Evolutionary conservation across 148 eudicot genomes (phyloP).

Genomic region (Beta vulgaris): DNA sequence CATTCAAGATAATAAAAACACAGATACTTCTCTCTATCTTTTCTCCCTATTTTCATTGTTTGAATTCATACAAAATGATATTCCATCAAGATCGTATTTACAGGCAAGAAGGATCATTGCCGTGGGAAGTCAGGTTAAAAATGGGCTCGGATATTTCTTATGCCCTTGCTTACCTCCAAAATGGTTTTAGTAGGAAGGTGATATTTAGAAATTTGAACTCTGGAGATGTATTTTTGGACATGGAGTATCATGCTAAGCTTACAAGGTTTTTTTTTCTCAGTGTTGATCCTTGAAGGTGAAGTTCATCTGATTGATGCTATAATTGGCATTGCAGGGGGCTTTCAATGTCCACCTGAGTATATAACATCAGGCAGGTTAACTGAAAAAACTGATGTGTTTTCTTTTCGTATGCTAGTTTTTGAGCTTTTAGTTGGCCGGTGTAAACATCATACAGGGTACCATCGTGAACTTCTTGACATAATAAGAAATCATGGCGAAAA

Average conservation of each 20-base stretch:
- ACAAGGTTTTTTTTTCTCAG: slow-evolving; percentile 6
- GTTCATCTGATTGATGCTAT: slow-evolving; percentile 5
- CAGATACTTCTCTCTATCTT: too few relatives aligned
- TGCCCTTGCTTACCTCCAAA: slow-evolving; percentile 17
- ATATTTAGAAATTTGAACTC: neutral
- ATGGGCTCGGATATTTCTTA: slow-evolving; percentile 2
- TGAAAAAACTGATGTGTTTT: slow-evolving; percentile 10
- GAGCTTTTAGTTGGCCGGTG: neutral
- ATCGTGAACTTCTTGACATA: neutral
- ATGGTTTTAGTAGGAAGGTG: neutral
- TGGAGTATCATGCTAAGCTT: slow-evolving; percentile 8
- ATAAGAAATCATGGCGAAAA: neutral
- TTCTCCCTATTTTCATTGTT: too few relatives aligned
- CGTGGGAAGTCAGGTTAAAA: slow-evolving; percentile 17
- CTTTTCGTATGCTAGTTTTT: neutral
- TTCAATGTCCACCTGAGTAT: slow-evolving; percentile 4
- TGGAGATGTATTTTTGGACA: slow-evolving; percentile 13
- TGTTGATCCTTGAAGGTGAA: slow-evolving; percentile 14
- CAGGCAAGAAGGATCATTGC: neutral
- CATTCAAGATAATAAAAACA: too few relatives aligned
- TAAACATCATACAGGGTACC: too few relatives aligned
- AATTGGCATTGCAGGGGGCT: neutral
- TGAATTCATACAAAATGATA: too few relatives aligned
- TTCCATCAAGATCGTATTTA: too few relatives aligned
- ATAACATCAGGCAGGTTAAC: neutral